Evolutionary conservation across 140 eudicot genomes (phyloP).

Genomic region (Stevia rebaudiana): DNA sequence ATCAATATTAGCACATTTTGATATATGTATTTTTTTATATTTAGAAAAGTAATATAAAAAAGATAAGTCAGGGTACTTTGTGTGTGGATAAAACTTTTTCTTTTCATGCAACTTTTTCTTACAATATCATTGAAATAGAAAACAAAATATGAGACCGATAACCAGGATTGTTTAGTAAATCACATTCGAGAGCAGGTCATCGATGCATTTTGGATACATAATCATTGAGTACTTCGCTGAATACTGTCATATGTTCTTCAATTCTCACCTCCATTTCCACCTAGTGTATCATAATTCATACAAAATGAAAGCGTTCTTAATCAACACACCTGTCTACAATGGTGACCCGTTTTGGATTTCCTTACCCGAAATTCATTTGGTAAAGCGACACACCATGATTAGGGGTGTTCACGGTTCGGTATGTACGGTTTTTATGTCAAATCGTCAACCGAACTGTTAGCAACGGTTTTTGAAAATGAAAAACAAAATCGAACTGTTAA

Average conservation of each 20-base stretch:
- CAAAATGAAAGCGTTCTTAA: constrained; percentile 21
- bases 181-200: not conserved
- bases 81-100: no score
- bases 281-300: constrained; percentile 26
- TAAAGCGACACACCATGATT: constrained; percentile 21
- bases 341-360: constrained; percentile 27
- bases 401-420: no score
- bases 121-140: not conserved
- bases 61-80: no score
- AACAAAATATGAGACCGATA: not conserved
- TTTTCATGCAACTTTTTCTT: not conserved
- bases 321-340: constrained; percentile 22
- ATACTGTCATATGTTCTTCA: constrained; percentile 28
- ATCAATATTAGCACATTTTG: no score
- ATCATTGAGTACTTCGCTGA: constrained; percentile 13
- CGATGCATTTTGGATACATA: not conserved
- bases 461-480: no score
- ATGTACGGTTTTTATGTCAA: no score
- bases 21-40: no score
- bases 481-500: no score
- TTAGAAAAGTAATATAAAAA: no score
- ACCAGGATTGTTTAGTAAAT: not conserved
- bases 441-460: no score
- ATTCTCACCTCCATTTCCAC: constrained; percentile 25
- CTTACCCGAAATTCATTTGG: constrained; percentile 27